Conservation (phyloP, 2,329 filamentous ascomycete species). For the Talaromyces piceae region DNA sequence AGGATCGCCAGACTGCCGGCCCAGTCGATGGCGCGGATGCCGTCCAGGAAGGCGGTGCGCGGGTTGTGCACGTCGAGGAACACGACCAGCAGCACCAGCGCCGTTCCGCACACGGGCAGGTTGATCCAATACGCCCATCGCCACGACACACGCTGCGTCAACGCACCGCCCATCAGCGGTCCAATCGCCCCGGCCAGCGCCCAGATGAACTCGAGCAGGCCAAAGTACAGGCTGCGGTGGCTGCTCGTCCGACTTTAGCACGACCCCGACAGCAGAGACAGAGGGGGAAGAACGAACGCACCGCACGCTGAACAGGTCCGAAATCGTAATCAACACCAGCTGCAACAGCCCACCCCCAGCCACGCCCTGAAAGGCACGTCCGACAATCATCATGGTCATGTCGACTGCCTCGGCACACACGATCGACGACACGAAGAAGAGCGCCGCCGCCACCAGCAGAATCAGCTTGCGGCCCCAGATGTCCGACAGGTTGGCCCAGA, state of each 20-base stretch:
- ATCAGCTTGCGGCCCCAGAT: slow-evolving; percentile 53
- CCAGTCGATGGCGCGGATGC: slow-evolving; percentile 49
- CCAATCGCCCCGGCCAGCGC: slow-evolving; percentile 43
- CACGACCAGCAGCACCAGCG: slow-evolving; percentile 44
- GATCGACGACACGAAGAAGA: slow-evolving; percentile 46
- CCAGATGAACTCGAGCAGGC: slow-evolving; percentile 48
- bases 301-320: slow-evolving; percentile 48
- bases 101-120: slow-evolving; percentile 42
- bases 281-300: slow-evolving; percentile 14
- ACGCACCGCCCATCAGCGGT: slow-evolving; percentile 21
- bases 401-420: slow-evolving; percentile 42
- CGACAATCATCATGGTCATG: slow-evolving; percentile 48
- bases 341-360: slow-evolving; percentile 48
- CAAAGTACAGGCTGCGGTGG: slow-evolving; percentile 43
- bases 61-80: slow-evolving; percentile 52
- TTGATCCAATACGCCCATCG: slow-evolving; percentile 53
- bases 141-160: slow-evolving; percentile 39
- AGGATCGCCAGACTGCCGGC: slow-evolving; percentile 46
- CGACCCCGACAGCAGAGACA: no score
- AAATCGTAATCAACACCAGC: slow-evolving; percentile 48
- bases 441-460: slow-evolving; percentile 39
- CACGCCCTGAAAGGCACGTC: slow-evolving; percentile 47
- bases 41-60: slow-evolving; percentile 42
- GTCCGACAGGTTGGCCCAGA: slow-evolving; percentile 60
- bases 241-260: no score